Evolutionary conservation across 176 grass and related monocot species (phyloP).

Genomic region (Rhipidocladum racemiflorum): DNA sequence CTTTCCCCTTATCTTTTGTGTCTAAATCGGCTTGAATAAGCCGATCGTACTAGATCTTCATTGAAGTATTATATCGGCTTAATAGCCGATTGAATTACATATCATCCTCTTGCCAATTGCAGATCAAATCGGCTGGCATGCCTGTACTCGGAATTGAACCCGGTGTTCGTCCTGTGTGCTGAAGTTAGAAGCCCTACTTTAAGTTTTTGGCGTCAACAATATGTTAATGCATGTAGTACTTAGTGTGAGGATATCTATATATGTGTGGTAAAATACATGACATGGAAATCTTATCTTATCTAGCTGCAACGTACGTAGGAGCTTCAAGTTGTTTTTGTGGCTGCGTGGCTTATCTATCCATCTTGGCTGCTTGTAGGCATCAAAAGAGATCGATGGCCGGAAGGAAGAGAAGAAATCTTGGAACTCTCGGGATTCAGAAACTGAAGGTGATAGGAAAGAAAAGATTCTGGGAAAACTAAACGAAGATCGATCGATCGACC

Average conservation of each 20-base stretch:
- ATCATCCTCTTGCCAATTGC: no score
- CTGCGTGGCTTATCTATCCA: constrained; percentile 26
- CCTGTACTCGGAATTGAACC: no score
- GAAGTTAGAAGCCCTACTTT: no score
- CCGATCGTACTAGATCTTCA: no score
- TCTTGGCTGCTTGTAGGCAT: background rate
- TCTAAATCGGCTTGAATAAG: no score
- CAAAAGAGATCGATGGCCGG: background rate
- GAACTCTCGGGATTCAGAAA: constrained; percentile 20
- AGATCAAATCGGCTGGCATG: no score
- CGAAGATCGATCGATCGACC: background rate
- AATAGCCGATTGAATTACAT: no score
- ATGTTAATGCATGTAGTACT: background rate
- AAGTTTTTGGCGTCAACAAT: no score
- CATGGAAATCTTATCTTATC: constrained; percentile 42
- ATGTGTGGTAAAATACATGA: constrained; percentile 31
- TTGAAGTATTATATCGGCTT: no score
- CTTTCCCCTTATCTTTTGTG: no score
- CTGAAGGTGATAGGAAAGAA: constrained; percentile 30
- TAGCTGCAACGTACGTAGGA: background rate
- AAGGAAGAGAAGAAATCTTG: constrained; percentile 1
- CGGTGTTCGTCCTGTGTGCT: no score
- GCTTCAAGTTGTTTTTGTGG: constrained; percentile 46
- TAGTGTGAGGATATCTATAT: background rate
- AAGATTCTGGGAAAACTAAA: constrained; percentile 39